Conservation (phyloP, 2,329 filamentous ascomycete genomes). For the Hymenoscyphus salicellus region DNA sequence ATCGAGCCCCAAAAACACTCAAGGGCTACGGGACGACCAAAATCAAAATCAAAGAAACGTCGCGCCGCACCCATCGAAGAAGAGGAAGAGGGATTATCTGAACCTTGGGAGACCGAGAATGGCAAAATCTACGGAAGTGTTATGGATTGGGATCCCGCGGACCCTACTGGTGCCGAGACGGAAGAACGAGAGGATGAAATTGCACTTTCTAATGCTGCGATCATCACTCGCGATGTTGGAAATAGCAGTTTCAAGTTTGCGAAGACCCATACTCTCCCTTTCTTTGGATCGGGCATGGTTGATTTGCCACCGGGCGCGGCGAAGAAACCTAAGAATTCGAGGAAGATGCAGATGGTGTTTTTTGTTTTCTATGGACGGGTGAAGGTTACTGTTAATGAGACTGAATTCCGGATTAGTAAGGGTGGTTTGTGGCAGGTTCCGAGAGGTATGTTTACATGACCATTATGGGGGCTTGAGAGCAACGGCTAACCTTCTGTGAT, state of each 20-base stretch:
- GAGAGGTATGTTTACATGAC: conserved; percentile 75
- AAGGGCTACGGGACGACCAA: conserved; percentile 29
- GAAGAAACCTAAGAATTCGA: conserved; percentile 87
- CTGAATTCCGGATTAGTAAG: conserved; percentile 75
- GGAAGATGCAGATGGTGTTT: conserved; percentile 96
- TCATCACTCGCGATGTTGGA: conserved; percentile 57
- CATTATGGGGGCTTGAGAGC: too few relatives aligned
- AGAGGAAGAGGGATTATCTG: conserved; percentile 54
- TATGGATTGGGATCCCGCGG: conserved; percentile 61
- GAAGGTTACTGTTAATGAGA: conserved; percentile 71
- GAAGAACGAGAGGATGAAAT: conserved; percentile 56
- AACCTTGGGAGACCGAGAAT: conserved; percentile 69
- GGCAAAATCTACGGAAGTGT: conserved; percentile 64
- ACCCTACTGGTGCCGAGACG: conserved; percentile 51
- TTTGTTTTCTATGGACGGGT: conserved; percentile 85
- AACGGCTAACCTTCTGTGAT: conserved; percentile 18
- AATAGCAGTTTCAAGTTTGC: conserved; percentile 79
- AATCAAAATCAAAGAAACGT: conserved; percentile 41
- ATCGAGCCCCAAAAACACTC: conserved; percentile 40
- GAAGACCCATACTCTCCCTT: conserved; percentile 79
- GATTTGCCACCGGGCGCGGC: conserved; percentile 79
- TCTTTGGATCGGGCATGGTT: conserved; percentile 86
- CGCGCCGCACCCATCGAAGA: conserved; percentile 13
- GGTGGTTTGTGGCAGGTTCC: conserved; percentile 94
- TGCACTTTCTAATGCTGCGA: conserved; percentile 46